These are phyloP conservation scores for Solanum clarkiae DNA, from an alignment of 257 asterid genomes.

Conservation along the genomic window DNA sequence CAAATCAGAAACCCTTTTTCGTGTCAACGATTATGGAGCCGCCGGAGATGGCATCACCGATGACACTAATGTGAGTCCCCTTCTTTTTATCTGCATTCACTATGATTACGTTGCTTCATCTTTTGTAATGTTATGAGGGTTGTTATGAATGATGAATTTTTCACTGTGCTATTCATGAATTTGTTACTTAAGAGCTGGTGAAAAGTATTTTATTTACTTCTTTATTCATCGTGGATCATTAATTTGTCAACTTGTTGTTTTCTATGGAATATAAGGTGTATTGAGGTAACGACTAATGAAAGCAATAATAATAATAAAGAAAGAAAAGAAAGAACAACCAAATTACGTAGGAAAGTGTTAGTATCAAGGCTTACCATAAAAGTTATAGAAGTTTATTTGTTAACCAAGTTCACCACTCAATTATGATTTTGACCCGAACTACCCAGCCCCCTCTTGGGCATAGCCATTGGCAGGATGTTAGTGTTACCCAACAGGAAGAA, in stretches of 20 bases:
- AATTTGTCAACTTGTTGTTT: not conserved
- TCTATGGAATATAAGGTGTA: not conserved
- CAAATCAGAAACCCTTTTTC: not conserved
- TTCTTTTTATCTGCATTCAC: not conserved
- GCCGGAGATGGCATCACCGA: slow-evolving; percentile 22
- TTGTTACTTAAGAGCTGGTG: not conserved
- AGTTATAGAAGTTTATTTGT: too few species aligned
- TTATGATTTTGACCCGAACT: too few species aligned
- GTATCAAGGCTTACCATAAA: too few species aligned
- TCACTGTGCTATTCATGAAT: not conserved
- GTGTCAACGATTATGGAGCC: slow-evolving; percentile 25
- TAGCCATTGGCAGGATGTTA: too few species aligned
- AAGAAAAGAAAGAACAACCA: not conserved
- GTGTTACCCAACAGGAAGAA: not conserved
- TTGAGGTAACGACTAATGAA: not conserved
- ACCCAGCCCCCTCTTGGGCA: too few species aligned
- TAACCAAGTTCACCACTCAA: too few species aligned
- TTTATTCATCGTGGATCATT: not conserved
- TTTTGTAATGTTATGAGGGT: not conserved
- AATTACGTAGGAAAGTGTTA: too few species aligned
- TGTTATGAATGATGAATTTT: not conserved
- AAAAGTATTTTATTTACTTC: not conserved
- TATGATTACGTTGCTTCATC: not conserved
- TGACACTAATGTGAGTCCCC: slow-evolving; percentile 18
- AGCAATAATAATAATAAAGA: not conserved